phyloP scores from a whole-genome alignment of 2,329 filamentous ascomycete genomes.

The Neofusicoccum sp. region DNA sequence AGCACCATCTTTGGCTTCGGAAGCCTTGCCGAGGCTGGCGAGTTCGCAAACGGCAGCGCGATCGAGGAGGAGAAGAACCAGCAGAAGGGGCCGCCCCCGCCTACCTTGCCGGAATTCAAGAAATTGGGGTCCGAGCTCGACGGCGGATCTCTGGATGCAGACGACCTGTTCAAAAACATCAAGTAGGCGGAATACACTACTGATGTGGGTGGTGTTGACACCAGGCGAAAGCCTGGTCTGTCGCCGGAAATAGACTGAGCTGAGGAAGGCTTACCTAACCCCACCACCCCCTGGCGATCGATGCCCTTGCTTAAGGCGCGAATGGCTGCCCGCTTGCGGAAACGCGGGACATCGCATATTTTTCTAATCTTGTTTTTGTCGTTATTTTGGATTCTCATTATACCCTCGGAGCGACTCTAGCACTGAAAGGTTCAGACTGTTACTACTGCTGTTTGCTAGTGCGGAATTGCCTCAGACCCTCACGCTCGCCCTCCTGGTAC shows the following conservation, averaged over 20 bases:
- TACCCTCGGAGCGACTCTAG: slow-evolving; percentile 19
- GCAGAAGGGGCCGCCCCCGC: slow-evolving; percentile 39
- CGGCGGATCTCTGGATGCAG: slow-evolving; percentile 8
- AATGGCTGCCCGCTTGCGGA: background rate
- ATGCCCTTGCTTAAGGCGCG: background rate
- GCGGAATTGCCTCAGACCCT: slow-evolving; percentile 2
- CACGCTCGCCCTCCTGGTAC: background rate
- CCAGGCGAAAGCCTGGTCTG: background rate
- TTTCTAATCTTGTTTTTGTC: slow-evolving; percentile 2
- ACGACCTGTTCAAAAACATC: slow-evolving; percentile 20
- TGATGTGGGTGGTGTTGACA: background rate
- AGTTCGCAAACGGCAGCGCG: slow-evolving; percentile 4
- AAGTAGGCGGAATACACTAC: slow-evolving; percentile 6
- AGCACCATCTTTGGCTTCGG: slow-evolving; percentile 33
- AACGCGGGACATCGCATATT: slow-evolving; percentile 5
- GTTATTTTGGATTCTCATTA: slow-evolving; percentile 19
- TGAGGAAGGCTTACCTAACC: background rate
- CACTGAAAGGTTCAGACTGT: slow-evolving; percentile 18
- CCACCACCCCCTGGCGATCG: background rate
- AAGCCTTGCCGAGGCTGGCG: slow-evolving; percentile 30
- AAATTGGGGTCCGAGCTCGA: slow-evolving; percentile 26
- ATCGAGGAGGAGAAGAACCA: slow-evolving; percentile 25
- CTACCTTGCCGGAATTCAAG: slow-evolving; percentile 38
- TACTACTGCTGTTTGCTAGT: slow-evolving; percentile 14
- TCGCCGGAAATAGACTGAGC: background rate